These are phyloP conservation scores for Penicillium sp. DNA, from an alignment of 2,329 filamentous ascomycete genomes.

Conservation along the genomic window DNA sequence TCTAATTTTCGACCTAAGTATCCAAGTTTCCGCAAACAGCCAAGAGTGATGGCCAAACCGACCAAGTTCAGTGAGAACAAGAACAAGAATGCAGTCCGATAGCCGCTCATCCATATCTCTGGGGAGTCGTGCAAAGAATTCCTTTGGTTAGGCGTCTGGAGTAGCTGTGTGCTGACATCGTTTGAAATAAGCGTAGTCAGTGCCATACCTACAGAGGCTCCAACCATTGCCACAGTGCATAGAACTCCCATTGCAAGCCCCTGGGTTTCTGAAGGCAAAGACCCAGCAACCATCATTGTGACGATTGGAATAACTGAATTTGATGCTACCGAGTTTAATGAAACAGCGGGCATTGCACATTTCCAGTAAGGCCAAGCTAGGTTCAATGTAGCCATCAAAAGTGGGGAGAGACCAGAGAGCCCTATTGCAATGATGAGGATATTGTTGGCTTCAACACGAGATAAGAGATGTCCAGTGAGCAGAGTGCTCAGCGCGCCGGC, in stretches of 20 bases:
- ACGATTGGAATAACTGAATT: constrained; percentile 1
- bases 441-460: neutral
- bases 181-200: constrained; percentile 4
- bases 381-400: neutral
- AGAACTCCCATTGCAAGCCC: constrained; percentile 7
- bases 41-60: neutral
- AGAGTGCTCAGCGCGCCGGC: neutral
- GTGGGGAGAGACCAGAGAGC: constrained; percentile 2
- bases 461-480: neutral
- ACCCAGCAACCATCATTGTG: neutral
- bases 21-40: constrained; percentile 6
- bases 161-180: neutral
- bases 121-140: neutral
- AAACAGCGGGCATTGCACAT: neutral
- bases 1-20: neutral
- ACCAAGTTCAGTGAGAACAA: constrained; percentile 2
- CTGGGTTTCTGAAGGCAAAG: neutral
- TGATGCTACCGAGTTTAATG: neutral
- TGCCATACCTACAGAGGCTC: constrained; percentile 5
- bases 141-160: neutral
- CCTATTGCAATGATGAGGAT: neutral
- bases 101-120: constrained; percentile 2
- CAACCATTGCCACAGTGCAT: constrained; percentile 9
- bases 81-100: constrained; percentile 9
- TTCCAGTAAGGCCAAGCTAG: neutral